Percentiles rank a stretch among this genome's conserved stretches.
These are phyloP conservation scores for Chondrus crispus DNA, from an alignment of 23 red algal species.

Conservation along the genomic window DNA sequence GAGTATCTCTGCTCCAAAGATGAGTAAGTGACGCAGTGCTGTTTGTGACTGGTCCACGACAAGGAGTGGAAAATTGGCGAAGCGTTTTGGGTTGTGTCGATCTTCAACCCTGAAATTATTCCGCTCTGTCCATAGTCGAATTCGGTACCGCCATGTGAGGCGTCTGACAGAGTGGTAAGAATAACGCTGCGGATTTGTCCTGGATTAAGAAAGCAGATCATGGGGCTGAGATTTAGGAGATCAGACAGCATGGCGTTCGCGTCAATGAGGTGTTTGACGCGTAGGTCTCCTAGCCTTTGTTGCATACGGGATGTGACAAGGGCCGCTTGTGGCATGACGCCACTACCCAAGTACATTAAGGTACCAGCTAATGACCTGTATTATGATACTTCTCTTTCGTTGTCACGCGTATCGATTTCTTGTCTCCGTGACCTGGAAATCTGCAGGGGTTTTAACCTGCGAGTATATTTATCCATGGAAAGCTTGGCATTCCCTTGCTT, in stretches of 20 bases:
- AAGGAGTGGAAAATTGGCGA: not conserved
- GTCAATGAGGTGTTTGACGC: not conserved
- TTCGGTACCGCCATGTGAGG: not conserved
- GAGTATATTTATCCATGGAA: not conserved
- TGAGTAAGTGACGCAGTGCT: not conserved
- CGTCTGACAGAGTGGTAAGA: not conserved
- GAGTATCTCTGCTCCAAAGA: not conserved
- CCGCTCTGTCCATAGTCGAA: not conserved
- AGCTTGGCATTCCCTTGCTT: not conserved
- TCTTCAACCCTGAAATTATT: not conserved
- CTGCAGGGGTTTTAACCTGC: not conserved
- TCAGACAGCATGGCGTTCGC: conserved; percentile 16
- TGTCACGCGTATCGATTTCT: not conserved
- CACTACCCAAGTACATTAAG: not conserved
- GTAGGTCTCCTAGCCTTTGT: not conserved
- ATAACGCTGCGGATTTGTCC: not conserved
- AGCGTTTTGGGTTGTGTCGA: not conserved
- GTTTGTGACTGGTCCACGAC: not conserved
- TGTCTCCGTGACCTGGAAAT: not conserved
- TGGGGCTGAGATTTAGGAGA: not conserved
- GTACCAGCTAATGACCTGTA: not conserved
- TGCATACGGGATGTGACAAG: conserved; percentile 7
- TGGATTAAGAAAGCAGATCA: not conserved
- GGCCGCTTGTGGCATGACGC: not conserved
- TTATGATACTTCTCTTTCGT: not conserved